Evolutionary conservation across 257 asterid species (phyloP), one percentile per base, ranked within the genome.

Genomic region (Scutellaria baicalensis): DNA sequence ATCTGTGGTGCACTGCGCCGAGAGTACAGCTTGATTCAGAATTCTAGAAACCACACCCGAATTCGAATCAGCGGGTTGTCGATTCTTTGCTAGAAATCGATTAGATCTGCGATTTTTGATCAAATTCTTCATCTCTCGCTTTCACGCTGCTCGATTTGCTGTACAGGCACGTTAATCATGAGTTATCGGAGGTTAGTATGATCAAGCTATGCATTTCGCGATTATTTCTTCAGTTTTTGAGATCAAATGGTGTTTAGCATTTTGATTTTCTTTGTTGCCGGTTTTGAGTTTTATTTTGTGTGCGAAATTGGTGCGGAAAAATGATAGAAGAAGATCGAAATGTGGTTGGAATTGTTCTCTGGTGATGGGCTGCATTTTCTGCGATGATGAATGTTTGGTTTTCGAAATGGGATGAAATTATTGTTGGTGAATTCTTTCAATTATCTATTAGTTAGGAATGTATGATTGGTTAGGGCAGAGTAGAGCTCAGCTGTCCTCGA

Each of bases 161-260:
- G 79, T 55, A 14, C 47, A 6, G 1, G 16, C 9, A 52, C 59
- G 31, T 68, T 66, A 39, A 58, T 43, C 60, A 85, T 85, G 91
- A 88, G 70, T 63, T 85, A 85, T 71, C 87, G 95, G 74, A 85
- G 95, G 91, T 77, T 67, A 55, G 84, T 70, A 17, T 35, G 65
- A 44, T 65, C 33, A n/a, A 18, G 45, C 48, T 68, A 0, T 52
- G 66, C 64, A 63, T 71, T 45, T 58, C 57, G 38, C 56, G 6
- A 27, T 68, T 9, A 12, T 48, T 43, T 67, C 43, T 54, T 50
- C 33, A 5, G 18, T 72, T 59, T 64, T 5, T 40, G 40, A 27
- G 39, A 35, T 42, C 31, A 18, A 58, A 54, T 69, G 20, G 36
- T 76, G 63, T 77, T 75, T 72, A 1, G 47, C 50, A 42, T n/a